Evolutionary conservation across 177 flowering plant genomes (phyloP).

Genomic region (Vitis hybrid): DNA sequence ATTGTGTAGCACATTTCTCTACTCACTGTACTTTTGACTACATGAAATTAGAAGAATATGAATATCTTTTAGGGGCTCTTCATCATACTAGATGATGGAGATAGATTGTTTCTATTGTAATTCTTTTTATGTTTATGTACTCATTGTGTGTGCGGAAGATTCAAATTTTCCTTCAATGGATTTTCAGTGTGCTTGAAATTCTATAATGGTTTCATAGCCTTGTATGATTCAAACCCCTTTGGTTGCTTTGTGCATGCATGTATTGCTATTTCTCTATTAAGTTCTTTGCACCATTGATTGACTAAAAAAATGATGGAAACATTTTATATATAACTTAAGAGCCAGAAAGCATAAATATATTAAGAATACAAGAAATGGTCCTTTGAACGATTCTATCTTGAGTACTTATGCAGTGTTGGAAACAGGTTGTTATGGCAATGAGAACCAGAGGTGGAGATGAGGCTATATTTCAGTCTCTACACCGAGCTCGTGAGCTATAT

Average conservation of each 20-base stretch:
- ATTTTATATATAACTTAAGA: too few relatives aligned
- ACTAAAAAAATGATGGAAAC: too few relatives aligned
- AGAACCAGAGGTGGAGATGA: conserved; percentile 71
- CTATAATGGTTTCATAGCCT: too few relatives aligned
- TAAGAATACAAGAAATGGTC: too few relatives aligned
- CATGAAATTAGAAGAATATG: background rate
- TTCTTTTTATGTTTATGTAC: background rate
- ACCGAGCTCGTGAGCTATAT: conserved; percentile 82
- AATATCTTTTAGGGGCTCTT: background rate
- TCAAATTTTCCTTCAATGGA: too few relatives aligned
- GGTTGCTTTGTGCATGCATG: too few relatives aligned
- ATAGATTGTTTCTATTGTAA: background rate
- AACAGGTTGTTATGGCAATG: conserved; percentile 83
- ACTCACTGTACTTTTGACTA: background rate
- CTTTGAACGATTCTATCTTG: too few relatives aligned
- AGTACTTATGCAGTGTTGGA: conserved; percentile 3
- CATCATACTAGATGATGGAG: background rate
- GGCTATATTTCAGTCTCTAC: conserved; percentile 62
- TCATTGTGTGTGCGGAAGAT: background rate
- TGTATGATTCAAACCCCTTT: too few relatives aligned
- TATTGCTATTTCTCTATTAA: too few relatives aligned
- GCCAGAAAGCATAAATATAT: too few relatives aligned
- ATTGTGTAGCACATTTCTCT: background rate
- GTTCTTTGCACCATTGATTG: too few relatives aligned
- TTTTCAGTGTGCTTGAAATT: too few relatives aligned